phyloP scores from a whole-genome alignment of 495 filamentous ascomycete genomes.

The Staphylotrichum longicolle region DNA sequence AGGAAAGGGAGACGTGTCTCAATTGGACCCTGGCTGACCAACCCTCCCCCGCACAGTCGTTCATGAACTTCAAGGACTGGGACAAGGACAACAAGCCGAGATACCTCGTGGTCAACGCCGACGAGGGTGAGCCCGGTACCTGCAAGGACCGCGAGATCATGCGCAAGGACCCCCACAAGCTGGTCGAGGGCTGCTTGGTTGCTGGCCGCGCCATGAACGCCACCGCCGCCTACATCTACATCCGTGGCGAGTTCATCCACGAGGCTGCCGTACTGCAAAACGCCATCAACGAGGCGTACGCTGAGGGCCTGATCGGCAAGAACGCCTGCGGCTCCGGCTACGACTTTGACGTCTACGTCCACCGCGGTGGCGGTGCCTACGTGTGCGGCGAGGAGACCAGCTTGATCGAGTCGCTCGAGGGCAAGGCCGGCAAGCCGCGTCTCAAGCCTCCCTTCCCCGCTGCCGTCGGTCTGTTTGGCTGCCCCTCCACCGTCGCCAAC shows the following conservation, averaged over 20 bases:
- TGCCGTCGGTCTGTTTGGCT: constrained; percentile 94
- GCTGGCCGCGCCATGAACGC: constrained; percentile 97
- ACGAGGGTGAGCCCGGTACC: constrained; percentile 97
- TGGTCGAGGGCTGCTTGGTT: constrained; percentile 94
- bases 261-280: constrained; percentile 91
- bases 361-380: constrained; percentile 96
- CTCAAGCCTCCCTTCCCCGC: constrained; percentile 98
- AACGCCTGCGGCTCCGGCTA: constrained; percentile 96
- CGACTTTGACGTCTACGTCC: constrained; percentile 95
- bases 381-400: constrained; percentile 98
- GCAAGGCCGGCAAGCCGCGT: constrained; percentile 96
- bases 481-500: constrained; percentile 95
- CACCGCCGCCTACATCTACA: constrained; percentile 98
- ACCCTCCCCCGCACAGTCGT: constrained; percentile 60
- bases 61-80: constrained; percentile 99
- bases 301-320: constrained; percentile 90
- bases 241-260: constrained; percentile 97
- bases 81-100: constrained; percentile 95
- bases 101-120: constrained; percentile 96
- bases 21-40: constrained; percentile 25
- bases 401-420: constrained; percentile 94
- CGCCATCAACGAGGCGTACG: constrained; percentile 96
- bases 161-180: constrained; percentile 99
- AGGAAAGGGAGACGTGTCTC: neutral
- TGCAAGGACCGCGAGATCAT: constrained; percentile 99